phyloP scores from a whole-genome alignment of 305 asterid species.

The Solanum aculeatissimum region DNA sequence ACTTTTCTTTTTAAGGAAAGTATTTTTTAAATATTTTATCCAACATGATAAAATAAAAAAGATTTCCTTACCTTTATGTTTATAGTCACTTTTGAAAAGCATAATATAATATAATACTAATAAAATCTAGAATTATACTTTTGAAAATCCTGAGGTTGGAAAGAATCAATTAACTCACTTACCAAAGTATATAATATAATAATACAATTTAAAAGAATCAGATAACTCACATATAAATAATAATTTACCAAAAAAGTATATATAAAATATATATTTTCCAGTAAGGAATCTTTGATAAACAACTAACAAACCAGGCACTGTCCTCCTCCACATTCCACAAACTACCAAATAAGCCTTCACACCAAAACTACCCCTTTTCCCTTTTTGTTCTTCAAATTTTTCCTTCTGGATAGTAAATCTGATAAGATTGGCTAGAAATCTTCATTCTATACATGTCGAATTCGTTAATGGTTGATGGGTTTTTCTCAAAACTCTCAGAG shows the following conservation, averaged over 20 bases:
- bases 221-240: not conserved
- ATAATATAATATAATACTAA: not conserved
- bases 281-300: not conserved
- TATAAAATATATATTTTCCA: not conserved
- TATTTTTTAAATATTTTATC: no score
- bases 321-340: not conserved
- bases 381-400: no score
- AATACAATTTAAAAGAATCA: not conserved
- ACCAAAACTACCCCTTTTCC: not conserved
- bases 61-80: no score
- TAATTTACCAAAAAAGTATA: not conserved
- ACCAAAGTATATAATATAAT: not conserved
- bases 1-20: no score
- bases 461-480: not conserved
- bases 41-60: no score
- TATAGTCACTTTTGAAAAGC: not conserved
- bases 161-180: not conserved
- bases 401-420: not conserved
- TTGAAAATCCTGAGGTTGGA: not conserved
- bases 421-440: not conserved
- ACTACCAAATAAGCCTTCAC: not conserved
- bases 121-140: not conserved
- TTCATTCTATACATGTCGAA: not conserved
- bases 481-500: conserved; percentile 66
- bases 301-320: not conserved